Evolutionary conservation across 495 filamentous ascomycete genomes (phyloP).

Genomic region (Sphaerosporella brunnea): DNA sequence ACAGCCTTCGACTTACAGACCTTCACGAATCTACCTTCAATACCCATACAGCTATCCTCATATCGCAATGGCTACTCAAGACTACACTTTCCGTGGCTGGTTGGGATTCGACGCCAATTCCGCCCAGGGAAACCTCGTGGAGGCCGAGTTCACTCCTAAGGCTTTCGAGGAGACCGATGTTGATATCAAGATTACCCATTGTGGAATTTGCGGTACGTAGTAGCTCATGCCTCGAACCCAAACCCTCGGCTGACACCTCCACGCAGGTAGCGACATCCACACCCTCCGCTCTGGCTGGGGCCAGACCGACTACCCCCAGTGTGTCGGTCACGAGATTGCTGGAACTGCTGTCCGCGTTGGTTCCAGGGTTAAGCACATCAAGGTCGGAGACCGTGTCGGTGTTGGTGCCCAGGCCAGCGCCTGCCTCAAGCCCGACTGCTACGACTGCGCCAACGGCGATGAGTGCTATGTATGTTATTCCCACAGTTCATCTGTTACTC

Average conservation of each 20-base stretch:
- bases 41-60: no score
- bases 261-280: constrained; percentile 43
- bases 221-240: no score
- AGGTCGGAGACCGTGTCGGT: constrained; percentile 68
- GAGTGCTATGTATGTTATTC: constrained; percentile 1
- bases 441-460: constrained; percentile 40
- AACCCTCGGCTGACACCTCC: no score
- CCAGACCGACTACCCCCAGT: constrained; percentile 49
- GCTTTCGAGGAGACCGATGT: constrained; percentile 61
- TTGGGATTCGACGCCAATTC: constrained; percentile 43
- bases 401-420: constrained; percentile 62
- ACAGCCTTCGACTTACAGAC: no score
- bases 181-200: constrained; percentile 62
- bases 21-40: no score
- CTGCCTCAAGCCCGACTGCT: constrained; percentile 50
- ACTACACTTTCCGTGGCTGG: constrained; percentile 67
- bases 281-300: constrained; percentile 58
- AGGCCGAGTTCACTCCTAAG: constrained; percentile 59
- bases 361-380: constrained; percentile 42
- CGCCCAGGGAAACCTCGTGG: constrained; percentile 47
- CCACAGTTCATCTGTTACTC: no score
- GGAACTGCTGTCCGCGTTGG: constrained; percentile 58
- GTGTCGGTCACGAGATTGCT: constrained; percentile 74
- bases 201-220: constrained; percentile 55
- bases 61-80: constrained; percentile 8